phyloP scores from a whole-genome alignment of 2,329 filamentous ascomycete genomes.

The Intubia oerlemansii region DNA sequence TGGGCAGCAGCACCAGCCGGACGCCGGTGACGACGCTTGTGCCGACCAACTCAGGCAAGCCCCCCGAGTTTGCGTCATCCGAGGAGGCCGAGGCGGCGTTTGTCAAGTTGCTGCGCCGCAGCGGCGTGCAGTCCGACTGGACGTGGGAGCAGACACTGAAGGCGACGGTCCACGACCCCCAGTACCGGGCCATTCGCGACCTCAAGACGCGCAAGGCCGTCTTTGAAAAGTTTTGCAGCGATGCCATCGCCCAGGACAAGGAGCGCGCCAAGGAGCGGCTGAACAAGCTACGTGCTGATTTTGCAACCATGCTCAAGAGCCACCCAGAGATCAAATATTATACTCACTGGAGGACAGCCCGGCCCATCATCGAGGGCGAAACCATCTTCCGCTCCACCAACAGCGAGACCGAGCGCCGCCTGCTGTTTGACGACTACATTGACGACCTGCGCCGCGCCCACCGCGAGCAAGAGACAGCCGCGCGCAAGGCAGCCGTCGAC shows the following conservation, averaged over 20 bases:
- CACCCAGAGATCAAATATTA: conserved; percentile 96
- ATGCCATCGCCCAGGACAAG: conserved; percentile 81
- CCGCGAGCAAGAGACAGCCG: conserved; percentile 48
- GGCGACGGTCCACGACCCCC: conserved; percentile 68
- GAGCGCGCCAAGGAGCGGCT: conserved; percentile 84
- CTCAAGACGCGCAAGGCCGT: conserved; percentile 75
- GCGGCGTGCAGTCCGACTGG: conserved; percentile 78
- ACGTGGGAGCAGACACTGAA: conserved; percentile 80
- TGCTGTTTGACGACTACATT: conserved; percentile 88
- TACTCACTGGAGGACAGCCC: conserved; percentile 90
- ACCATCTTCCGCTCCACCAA: conserved; percentile 85
- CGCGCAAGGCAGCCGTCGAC: conserved; percentile 64
- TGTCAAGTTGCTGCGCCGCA: conserved; percentile 67
- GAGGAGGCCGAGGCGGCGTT: conserved; percentile 91
- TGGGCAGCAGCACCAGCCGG: no score
- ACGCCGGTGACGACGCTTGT: no score
- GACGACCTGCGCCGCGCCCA: conserved; percentile 63
- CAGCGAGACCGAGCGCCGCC: conserved; percentile 67
- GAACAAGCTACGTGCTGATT: conserved; percentile 79
- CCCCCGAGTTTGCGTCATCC: conserved; percentile 53
- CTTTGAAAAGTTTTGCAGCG: conserved; percentile 87
- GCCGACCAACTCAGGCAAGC: conserved; percentile 44
- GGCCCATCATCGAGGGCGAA: conserved; percentile 84
- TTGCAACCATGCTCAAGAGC: conserved; percentile 85
- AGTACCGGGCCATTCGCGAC: conserved; percentile 84